Percentiles rank a stretch among this genome's conserved stretches.
Evolutionary conservation across 345 rosid species (phyloP).

Genomic region (Laguncularia racemosa): DNA sequence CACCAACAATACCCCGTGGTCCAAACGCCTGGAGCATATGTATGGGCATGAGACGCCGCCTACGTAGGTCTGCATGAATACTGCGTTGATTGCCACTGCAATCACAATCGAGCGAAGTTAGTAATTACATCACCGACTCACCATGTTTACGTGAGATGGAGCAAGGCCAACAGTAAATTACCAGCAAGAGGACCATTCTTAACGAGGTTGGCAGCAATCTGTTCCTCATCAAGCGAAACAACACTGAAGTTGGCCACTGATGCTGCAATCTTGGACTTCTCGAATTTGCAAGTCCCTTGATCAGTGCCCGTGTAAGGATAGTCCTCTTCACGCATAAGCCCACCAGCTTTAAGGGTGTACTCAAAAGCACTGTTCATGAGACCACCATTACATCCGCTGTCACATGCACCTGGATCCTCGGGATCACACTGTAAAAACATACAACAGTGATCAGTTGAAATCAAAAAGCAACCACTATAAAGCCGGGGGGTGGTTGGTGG

Average conservation of each 20-base stretch:
- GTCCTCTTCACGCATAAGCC: constrained; percentile 84
- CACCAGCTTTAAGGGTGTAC: constrained; percentile 80
- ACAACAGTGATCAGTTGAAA: too few relatives aligned
- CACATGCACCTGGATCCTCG: constrained; percentile 65
- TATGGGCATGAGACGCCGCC: constrained; percentile 91
- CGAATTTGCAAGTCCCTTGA: constrained; percentile 58
- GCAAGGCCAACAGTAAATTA: constrained; percentile 11
- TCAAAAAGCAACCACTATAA: neutral
- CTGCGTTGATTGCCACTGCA: constrained; percentile 83
- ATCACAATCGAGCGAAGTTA: neutral
- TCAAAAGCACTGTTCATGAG: constrained; percentile 88
- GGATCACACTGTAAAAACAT: constrained; percentile 74
- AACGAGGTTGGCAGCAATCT: constrained; percentile 93
- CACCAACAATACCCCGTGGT: constrained; percentile 80
- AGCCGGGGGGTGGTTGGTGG: too few relatives aligned
- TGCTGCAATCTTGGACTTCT: constrained; percentile 74
- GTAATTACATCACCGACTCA: neutral
- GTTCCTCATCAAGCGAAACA: constrained; percentile 76
- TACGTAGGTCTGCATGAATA: constrained; percentile 85
- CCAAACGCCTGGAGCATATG: constrained; percentile 65
- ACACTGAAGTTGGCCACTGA: constrained; percentile 84
- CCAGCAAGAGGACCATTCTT: constrained; percentile 87
- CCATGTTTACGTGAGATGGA: neutral
- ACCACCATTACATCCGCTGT: constrained; percentile 90
- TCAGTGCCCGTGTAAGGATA: constrained; percentile 86